These are phyloP conservation scores for Aspergillus flavus DNA, from an alignment of 2,329 filamentous ascomycete species.

Conservation along the genomic window DNA sequence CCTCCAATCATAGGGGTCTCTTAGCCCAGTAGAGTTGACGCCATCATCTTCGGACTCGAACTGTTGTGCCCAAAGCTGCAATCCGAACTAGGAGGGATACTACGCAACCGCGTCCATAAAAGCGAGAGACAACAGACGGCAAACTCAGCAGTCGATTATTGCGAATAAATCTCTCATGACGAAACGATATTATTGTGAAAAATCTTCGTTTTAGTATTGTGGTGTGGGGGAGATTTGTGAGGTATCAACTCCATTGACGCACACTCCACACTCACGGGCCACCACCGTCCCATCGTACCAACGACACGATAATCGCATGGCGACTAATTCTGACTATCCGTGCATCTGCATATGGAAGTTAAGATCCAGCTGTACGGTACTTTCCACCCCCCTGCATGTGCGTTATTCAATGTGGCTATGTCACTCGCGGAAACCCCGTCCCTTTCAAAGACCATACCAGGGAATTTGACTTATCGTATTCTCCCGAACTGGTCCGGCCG, in stretches of 20 bases:
- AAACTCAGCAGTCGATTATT: constrained; percentile 11
- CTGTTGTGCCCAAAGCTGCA: not conserved
- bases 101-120: not conserved
- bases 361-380: constrained; percentile 14
- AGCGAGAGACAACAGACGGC: not conserved
- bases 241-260: constrained; percentile 11
- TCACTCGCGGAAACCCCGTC: not conserved
- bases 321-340: constrained; percentile 1
- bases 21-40: not conserved
- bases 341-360: constrained; percentile 9
- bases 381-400: constrained; percentile 21
- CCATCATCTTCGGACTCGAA: not conserved
- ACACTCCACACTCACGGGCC: constrained; percentile 1
- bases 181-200: constrained; percentile 11
- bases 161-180: constrained; percentile 9
- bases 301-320: constrained; percentile 2
- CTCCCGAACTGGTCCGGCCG: not conserved
- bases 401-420: constrained; percentile 23
- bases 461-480: constrained; percentile 21
- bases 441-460: not conserved
- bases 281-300: constrained; percentile 8
- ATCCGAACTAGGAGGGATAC: too few relatives aligned
- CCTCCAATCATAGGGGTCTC: not conserved
- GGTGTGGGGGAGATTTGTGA: constrained; percentile 14
- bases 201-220: not conserved